These are phyloP conservation scores for Diaporthe citrichinensis DNA, from an alignment of 2,329 filamentous ascomycete species.

Conservation along the genomic window DNA sequence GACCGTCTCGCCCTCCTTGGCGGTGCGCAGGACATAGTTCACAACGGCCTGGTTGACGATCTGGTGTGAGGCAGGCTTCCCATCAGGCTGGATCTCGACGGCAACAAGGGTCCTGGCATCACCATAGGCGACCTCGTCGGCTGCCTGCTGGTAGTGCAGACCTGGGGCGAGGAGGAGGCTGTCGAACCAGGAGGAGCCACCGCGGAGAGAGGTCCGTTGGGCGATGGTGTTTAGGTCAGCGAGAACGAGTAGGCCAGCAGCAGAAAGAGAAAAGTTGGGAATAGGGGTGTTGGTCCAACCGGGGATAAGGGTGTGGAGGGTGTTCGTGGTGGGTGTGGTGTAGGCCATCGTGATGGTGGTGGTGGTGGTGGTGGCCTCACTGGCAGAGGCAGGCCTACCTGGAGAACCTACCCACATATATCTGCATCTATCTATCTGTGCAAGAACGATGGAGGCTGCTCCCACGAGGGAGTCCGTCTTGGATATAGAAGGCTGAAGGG, in stretches of 20 bases:
- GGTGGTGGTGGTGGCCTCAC: conserved; percentile 11
- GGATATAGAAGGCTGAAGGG: not conserved
- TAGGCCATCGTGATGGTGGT: conserved; percentile 4
- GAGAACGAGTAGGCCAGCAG: conserved; percentile 56
- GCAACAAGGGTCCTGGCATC: conserved; percentile 58
- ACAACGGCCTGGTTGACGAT: conserved; percentile 68
- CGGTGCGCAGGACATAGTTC: conserved; percentile 68
- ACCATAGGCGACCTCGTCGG: conserved; percentile 63
- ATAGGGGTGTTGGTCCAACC: conserved; percentile 61
- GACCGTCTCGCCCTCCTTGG: conserved; percentile 68
- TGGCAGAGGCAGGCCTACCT: not conserved
- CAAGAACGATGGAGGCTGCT: not conserved
- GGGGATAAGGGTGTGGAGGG: conserved; percentile 19
- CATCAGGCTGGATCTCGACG: conserved; percentile 49
- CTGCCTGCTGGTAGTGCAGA: conserved; percentile 72
- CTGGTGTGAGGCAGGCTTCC: conserved; percentile 49
- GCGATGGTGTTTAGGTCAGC: conserved; percentile 71
- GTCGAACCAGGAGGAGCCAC: conserved; percentile 70
- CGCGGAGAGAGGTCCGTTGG: conserved; percentile 68
- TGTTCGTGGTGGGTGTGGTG: not conserved
- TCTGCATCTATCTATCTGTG: not conserved
- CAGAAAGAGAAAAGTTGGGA: conserved; percentile 48
- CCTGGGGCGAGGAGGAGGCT: conserved; percentile 71
- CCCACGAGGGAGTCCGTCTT: not conserved
- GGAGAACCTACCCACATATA: conserved; percentile 2